Percentiles rank a stretch among this genome's conserved stretches.
These are phyloP conservation scores for Lasiosphaeriaceae sp. DNA, from an alignment of 495 filamentous ascomycete species.

Conservation along the genomic window DNA sequence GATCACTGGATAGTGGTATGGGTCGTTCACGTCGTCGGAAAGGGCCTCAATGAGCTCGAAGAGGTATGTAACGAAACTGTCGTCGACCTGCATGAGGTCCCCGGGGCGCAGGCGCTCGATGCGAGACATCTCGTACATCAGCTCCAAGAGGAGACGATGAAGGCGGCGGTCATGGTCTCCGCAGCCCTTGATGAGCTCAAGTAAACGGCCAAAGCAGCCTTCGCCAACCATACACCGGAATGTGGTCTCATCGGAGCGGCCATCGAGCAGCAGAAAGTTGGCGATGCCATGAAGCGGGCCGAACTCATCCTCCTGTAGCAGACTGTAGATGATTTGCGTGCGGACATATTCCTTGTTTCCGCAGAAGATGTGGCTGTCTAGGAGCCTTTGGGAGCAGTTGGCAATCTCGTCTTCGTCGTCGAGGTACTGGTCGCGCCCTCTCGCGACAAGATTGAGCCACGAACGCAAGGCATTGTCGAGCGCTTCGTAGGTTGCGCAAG, in stretches of 20 bases:
- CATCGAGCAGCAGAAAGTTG: slow-evolving; percentile 88
- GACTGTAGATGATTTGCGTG: slow-evolving; percentile 84
- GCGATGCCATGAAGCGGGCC: slow-evolving; percentile 74
- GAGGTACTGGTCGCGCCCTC: slow-evolving; percentile 78
- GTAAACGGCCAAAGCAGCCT: slow-evolving; percentile 73
- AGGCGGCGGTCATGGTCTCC: slow-evolving; percentile 62
- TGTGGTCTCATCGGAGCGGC: slow-evolving; percentile 68
- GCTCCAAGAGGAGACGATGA: slow-evolving; percentile 77
- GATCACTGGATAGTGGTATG: slow-evolving; percentile 94
- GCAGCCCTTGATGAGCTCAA: slow-evolving; percentile 72
- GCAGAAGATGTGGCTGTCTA: slow-evolving; percentile 69
- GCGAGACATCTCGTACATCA: slow-evolving; percentile 95
- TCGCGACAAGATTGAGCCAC: slow-evolving; percentile 75
- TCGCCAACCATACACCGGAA: slow-evolving; percentile 86
- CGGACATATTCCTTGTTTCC: slow-evolving; percentile 82
- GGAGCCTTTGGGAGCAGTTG: slow-evolving; percentile 75
- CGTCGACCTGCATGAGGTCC: slow-evolving; percentile 78
- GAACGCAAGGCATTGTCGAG: slow-evolving; percentile 85
- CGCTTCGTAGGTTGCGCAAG: slow-evolving; percentile 66
- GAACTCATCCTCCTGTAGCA: slow-evolving; percentile 86
- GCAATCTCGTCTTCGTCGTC: slow-evolving; percentile 81
- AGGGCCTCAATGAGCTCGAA: slow-evolving; percentile 86
- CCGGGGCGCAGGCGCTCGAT: slow-evolving; percentile 76
- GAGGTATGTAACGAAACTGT: slow-evolving; percentile 77
- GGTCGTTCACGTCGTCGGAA: slow-evolving; percentile 86